A percentile compares a stretch with the other conserved stretches of the same genome.
Conservation (phyloP, 306 rosid species). For the Acacia crassicarpa region DNA sequence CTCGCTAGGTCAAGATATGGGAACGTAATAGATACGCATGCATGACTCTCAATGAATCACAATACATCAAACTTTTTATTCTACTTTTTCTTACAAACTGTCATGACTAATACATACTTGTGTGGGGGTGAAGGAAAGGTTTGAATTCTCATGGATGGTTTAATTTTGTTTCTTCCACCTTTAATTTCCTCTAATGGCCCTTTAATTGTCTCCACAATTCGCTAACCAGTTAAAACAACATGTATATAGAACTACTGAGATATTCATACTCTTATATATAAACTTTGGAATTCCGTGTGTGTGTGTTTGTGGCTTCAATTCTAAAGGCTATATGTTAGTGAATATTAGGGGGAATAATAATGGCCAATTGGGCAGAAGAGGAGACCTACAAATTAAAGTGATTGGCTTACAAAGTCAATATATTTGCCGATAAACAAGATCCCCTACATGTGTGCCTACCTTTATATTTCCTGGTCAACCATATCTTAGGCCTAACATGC, state of each 20-base stretch:
- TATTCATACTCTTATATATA: no score
- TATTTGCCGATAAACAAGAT: slow-evolving; percentile 43
- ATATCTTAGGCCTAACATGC: background rate
- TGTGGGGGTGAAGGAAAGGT: background rate
- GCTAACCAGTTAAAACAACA: no score
- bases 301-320: background rate
- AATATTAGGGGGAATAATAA: background rate
- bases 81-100: no score
- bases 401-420: background rate
- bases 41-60: background rate
- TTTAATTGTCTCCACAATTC: no score
- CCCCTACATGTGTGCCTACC: slow-evolving; percentile 30
- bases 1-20: background rate
- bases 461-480: slow-evolving; percentile 19
- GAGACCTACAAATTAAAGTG: background rate
- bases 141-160: background rate
- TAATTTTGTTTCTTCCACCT: no score
- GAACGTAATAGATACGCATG: background rate
- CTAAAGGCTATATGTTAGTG: background rate
- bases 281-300: background rate
- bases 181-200: no score
- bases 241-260: no score
- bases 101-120: no score
- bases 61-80: no score
- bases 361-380: background rate